Evolutionary conservation across 495 filamentous ascomycete genomes (phyloP), one percentile per base, ranked within the genome.

Genomic region (Trypethelium eluteriae): DNA sequence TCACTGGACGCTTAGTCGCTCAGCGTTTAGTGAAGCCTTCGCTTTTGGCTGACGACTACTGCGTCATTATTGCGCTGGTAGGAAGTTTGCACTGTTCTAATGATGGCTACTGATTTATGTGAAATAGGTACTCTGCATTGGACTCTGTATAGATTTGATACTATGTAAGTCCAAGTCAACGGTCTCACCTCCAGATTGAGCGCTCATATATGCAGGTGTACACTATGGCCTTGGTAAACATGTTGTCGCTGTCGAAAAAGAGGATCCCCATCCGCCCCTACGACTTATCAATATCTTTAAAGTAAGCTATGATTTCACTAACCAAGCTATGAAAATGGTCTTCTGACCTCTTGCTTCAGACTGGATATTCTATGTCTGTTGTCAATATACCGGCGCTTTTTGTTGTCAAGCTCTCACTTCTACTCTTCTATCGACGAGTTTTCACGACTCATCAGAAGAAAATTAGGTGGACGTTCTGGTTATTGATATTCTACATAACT

Each of bases 331-430:
- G 25, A 25, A 25, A 25, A 25, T 25, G 25, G 1, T 46, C 41
- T 46, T 46, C 41, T 46, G 14, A 46, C 41, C 7, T 9, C 41
- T 46, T 16, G 7, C 41, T 46, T 16, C 41, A 46, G 41, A 46
- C 41, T 46, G 41, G 41, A 46, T 46, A 46, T 46, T 46, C 41
- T 46, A 46, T 46, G 41, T 46, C 41, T 46, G 41, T 46, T 46
- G 14, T 46, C 7, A 46, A 46, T 46, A 46, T 46, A 46, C 41
- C 41, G 14, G 41, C 41, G 9, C 41, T 46, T 46, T 46, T 46
- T 46, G 41, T 46, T 16, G 41, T 46, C 41, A 46, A 46, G 41
- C 41, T 46, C 41, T 46, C 41, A 46, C 41, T 46, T 46, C 14
- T 46, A 16, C 41, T 46, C 41, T 46, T 46, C 41, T 46, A 46